These are phyloP conservation scores for Aspergillus novofumigatus DNA, from an alignment of 2,329 filamentous ascomycete genomes.

Conservation along the genomic window DNA sequence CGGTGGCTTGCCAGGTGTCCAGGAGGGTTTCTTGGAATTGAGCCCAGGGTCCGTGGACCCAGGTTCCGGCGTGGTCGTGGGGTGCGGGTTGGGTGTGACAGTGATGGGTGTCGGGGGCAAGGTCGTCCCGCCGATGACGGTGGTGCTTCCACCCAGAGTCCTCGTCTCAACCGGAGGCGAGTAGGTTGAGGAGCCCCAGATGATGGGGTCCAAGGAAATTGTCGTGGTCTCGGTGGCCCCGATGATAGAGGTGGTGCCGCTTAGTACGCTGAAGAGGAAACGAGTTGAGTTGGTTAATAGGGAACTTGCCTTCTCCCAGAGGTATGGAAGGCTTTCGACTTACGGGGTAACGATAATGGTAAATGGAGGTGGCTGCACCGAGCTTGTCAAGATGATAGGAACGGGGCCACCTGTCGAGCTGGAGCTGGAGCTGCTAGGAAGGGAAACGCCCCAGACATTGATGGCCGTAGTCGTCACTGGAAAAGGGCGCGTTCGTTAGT, in stretches of 20 bases:
- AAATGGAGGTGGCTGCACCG: background rate
- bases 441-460: background rate
- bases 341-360: constrained; percentile 2
- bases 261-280: background rate
- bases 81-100: background rate
- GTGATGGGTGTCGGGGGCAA: background rate
- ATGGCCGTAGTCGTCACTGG: background rate
- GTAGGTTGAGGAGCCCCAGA: background rate
- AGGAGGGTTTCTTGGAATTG: background rate
- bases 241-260: constrained; percentile 1
- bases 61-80: background rate
- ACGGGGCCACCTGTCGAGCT: background rate
- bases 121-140: background rate
- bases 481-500: background rate
- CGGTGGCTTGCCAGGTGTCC: background rate
- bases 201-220: background rate
- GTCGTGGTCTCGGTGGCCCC: background rate
- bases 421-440: background rate
- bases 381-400: background rate
- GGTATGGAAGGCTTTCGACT: background rate
- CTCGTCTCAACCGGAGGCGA: background rate
- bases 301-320: too few species aligned
- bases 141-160: background rate
- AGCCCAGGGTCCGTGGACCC: background rate
- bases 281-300: too few species aligned